Evolutionary conservation across 1,139 yeast genomes (phyloP).

Genomic region (Pichia cactophila): DNA sequence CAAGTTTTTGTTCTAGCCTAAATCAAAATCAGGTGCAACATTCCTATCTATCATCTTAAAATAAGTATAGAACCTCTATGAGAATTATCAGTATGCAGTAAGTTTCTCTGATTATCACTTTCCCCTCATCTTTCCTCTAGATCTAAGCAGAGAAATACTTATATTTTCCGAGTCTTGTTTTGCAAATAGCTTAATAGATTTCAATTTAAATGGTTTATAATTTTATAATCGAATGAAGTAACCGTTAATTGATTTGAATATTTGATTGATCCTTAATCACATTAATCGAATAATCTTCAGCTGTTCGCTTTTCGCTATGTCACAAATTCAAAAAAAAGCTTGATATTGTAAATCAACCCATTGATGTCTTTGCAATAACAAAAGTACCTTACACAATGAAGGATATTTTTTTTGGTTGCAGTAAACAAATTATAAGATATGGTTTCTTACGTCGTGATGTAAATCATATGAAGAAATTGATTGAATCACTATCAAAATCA

Average conservation of each 20-base stretch:
- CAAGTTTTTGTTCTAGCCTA: neutral
- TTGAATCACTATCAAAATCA: slow-evolving; percentile 1
- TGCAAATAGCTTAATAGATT: neutral
- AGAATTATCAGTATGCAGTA: too few species aligned
- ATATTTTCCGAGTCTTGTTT: too few species aligned
- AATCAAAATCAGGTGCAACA: neutral
- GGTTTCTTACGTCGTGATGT: slow-evolving; percentile 10
- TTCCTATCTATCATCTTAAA: neutral
- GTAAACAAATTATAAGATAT: slow-evolving; percentile 15
- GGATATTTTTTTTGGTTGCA: slow-evolving; percentile 25
- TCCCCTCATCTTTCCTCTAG: neutral
- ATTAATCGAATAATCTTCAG: too few species aligned
- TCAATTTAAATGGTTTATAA: neutral
- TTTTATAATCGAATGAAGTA: too few species aligned
- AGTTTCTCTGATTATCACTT: neutral
- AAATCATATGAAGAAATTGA: slow-evolving; percentile 5
- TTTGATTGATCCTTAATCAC: too few species aligned
- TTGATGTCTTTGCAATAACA: too few species aligned
- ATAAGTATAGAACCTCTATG: neutral
- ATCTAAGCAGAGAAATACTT: neutral
- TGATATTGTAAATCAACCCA: too few species aligned
- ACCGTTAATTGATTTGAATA: too few species aligned
- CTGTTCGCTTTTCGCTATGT: too few species aligned
- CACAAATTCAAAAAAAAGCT: too few species aligned
- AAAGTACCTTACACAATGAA: slow-evolving; percentile 14